Evolutionary conservation across 1,284 basidiomycete species (phyloP).

Genomic region (Moniliophthora roreri): DNA sequence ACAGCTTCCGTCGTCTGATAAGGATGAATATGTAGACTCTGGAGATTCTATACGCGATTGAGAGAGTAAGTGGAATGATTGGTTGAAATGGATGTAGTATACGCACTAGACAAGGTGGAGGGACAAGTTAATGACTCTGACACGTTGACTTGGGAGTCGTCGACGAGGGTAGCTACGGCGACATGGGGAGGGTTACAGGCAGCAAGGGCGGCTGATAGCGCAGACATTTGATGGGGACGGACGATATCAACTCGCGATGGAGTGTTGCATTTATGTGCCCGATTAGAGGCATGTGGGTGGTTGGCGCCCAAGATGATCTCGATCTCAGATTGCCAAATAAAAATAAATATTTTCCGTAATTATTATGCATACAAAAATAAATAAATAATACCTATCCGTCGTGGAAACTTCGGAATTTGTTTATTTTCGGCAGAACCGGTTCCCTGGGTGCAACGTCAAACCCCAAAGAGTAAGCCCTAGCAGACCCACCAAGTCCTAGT

Average conservation of each 20-base stretch:
- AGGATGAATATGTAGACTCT: not conserved
- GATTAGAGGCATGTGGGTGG: not conserved
- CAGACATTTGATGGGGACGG: slow-evolving; percentile 2
- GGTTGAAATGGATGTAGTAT: no score
- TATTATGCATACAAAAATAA: no score
- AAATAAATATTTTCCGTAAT: no score
- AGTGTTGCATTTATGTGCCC: not conserved
- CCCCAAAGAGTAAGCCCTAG: no score
- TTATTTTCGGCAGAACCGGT: no score
- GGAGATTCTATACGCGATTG: slow-evolving; percentile 1
- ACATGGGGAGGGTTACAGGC: slow-evolving; percentile 3
- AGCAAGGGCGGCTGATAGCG: slow-evolving; percentile 1
- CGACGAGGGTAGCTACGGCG: not conserved
- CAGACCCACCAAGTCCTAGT: no score
- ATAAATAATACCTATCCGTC: no score
- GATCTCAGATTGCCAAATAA: no score
- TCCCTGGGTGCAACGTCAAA: no score
- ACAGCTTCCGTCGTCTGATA: not conserved
- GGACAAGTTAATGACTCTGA: slow-evolving; percentile 3
- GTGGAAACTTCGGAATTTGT: no score
- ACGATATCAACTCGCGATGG: not conserved
- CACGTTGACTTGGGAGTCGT: not conserved
- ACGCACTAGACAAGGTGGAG: not conserved
- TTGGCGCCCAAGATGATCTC: no score
- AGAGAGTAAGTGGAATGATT: no score